A percentile compares a stretch with the other conserved stretches of the same genome.
These are phyloP conservation scores for Narthecium ossifragum DNA, from an alignment of 106 monocot genomes.

Conservation along the genomic window DNA sequence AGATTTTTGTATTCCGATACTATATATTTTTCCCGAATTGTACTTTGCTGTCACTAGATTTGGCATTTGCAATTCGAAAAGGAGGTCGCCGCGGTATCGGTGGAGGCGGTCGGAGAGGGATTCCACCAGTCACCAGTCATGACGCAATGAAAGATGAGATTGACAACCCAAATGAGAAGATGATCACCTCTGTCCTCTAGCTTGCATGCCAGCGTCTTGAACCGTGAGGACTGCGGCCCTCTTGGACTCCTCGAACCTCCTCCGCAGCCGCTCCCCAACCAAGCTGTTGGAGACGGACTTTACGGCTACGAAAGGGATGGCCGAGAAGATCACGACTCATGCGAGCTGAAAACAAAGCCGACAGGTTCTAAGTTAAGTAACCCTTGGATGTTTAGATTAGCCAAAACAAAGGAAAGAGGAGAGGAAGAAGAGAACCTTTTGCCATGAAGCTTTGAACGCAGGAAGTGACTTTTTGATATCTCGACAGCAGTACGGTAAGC, in stretches of 20 bases:
- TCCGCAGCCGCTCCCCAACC: slow-evolving; percentile 60
- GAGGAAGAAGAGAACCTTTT: slow-evolving; percentile 21
- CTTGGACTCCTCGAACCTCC: slow-evolving; percentile 68
- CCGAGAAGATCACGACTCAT: slow-evolving; percentile 88
- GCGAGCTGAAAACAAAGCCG: slow-evolving; percentile 48
- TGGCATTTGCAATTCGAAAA: no score
- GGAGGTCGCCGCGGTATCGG: slow-evolving; percentile 48
- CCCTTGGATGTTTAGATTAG: background rate
- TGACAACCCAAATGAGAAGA: no score
- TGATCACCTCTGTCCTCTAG: slow-evolving; percentile 57
- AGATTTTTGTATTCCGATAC: no score
- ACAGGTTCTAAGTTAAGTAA: background rate
- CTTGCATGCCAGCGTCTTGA: slow-evolving; percentile 38
- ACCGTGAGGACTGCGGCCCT: slow-evolving; percentile 31
- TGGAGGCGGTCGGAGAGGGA: slow-evolving; percentile 46
- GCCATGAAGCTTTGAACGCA: slow-evolving; percentile 54
- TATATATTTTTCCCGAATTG: no score
- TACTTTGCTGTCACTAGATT: no score
- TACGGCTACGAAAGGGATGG: slow-evolving; percentile 88
- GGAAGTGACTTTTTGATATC: no score
- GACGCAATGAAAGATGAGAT: no score
- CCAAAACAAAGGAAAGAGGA: background rate
- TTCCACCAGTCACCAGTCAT: no score
- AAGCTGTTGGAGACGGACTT: slow-evolving; percentile 91
- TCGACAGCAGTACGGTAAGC: no score